Evolutionary conservation across 768 basidiomycete species (phyloP).

Genomic region (Favolaschia claudopus): DNA sequence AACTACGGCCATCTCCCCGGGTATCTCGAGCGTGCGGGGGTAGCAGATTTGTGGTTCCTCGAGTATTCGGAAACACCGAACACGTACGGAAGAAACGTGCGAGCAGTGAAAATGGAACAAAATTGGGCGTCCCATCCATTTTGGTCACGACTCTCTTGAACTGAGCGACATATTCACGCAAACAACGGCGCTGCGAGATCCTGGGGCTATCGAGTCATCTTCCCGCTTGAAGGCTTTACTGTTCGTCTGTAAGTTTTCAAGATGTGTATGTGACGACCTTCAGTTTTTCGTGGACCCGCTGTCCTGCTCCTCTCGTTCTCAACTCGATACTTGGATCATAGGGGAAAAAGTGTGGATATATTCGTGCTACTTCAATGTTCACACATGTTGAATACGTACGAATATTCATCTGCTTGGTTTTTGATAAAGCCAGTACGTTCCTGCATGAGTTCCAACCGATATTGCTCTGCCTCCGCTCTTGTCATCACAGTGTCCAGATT

Average conservation of each 20-base stretch:
- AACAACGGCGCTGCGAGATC: constrained; percentile 19
- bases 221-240: no score
- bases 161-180: constrained; percentile 18
- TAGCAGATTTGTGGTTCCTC: constrained; percentile 74
- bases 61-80: constrained; percentile 49
- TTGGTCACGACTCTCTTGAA: constrained; percentile 51
- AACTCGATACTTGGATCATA: no score
- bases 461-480: constrained; percentile 12
- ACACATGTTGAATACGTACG: constrained; percentile 19
- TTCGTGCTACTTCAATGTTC: constrained; percentile 25
- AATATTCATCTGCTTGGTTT: background rate
- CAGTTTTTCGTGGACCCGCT: no score
- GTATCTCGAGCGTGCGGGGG: constrained; percentile 69
- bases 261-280: no score
- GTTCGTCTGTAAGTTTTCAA: no score
- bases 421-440: constrained; percentile 18
- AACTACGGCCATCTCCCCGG: constrained; percentile 75
- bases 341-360: no score
- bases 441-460: constrained; percentile 21
- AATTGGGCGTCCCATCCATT: constrained; percentile 68
- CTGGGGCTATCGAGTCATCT: constrained; percentile 19
- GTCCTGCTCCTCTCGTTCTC: no score
- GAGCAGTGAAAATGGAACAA: constrained; percentile 53
- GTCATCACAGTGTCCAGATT: background rate
- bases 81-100: constrained; percentile 52